phyloP scores from a whole-genome alignment of 805 yeast genomes.

The Ogataea ganodermae region DNA sequence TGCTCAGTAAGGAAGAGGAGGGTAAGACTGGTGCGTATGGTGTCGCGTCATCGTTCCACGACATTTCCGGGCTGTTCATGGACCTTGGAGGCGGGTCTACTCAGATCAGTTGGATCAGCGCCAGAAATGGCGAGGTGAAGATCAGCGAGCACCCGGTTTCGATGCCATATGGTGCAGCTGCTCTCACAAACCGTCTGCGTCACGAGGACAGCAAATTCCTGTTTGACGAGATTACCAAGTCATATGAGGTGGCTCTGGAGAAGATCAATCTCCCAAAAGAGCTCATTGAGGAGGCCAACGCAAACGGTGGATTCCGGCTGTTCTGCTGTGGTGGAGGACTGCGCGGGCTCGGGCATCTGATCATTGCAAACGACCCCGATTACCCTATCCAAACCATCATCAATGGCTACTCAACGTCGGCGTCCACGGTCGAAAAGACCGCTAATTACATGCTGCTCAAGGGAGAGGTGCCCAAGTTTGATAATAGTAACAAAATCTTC shows the following conservation, averaged over 20 bases:
- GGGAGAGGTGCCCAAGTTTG: constrained; percentile 45
- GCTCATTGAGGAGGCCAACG: constrained; percentile 50
- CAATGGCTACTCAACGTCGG: constrained; percentile 65
- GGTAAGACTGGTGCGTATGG: constrained; percentile 71
- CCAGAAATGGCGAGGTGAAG: constrained; percentile 54
- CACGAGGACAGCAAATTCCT: constrained; percentile 51
- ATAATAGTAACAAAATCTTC: constrained; percentile 47
- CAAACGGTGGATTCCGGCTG: constrained; percentile 61
- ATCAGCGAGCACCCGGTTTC: constrained; percentile 61
- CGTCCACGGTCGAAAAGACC: constrained; percentile 50
- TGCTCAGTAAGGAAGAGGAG: constrained; percentile 64
- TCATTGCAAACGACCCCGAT: constrained; percentile 49
- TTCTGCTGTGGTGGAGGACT: constrained; percentile 77
- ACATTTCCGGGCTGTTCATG: constrained; percentile 66
- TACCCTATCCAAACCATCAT: constrained; percentile 73
- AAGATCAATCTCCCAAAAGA: constrained; percentile 54
- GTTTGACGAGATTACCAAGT: constrained; percentile 53
- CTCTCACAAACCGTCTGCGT: constrained; percentile 55
- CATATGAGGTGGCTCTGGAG: constrained; percentile 51
- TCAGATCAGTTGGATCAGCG: constrained; percentile 69
- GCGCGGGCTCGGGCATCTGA: constrained; percentile 65
- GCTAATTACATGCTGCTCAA: constrained; percentile 54
- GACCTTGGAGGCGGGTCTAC: constrained; percentile 75
- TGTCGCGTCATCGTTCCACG: constrained; percentile 70
- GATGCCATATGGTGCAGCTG: constrained; percentile 75